These are phyloP conservation scores for Pythium utonaiense DNA, from an alignment of 352 stramenopile species.

Conservation along the genomic window DNA sequence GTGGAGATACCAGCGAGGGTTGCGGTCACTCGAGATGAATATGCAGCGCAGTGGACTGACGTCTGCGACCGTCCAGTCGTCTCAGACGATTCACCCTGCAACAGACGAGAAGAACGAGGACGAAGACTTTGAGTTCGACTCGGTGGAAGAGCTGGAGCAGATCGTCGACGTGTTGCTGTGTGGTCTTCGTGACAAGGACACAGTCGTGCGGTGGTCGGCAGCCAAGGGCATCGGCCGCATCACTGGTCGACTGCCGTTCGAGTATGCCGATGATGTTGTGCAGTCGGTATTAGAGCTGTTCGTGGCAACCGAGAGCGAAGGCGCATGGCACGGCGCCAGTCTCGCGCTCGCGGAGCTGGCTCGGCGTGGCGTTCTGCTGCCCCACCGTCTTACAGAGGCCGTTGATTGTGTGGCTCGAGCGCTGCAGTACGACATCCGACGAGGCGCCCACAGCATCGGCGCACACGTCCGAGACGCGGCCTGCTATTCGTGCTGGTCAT, in stretches of 20 bases:
- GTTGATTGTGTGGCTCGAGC: slow-evolving; percentile 91
- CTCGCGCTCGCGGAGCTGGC: slow-evolving; percentile 95
- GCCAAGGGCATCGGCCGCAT: slow-evolving; percentile 98
- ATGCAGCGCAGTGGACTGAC: slow-evolving; percentile 53
- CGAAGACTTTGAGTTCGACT: slow-evolving; percentile 54
- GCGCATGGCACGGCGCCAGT: slow-evolving; percentile 97
- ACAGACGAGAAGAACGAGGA: slow-evolving; percentile 23
- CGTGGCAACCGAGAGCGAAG: slow-evolving; percentile 89
- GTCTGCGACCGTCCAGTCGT: neutral
- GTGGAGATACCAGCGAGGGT: slow-evolving; percentile 95
- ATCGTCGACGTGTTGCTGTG: slow-evolving; percentile 92
- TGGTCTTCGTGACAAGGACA: slow-evolving; percentile 92
- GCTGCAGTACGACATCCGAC: slow-evolving; percentile 94
- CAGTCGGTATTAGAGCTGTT: slow-evolving; percentile 95
- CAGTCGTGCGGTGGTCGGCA: slow-evolving; percentile 97
- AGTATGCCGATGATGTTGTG: slow-evolving; percentile 97
- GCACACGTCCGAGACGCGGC: slow-evolving; percentile 97
- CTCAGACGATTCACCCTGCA: neutral
- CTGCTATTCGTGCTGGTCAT: slow-evolving; percentile 98
- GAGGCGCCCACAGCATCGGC: slow-evolving; percentile 94
- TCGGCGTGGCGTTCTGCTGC: slow-evolving; percentile 93
- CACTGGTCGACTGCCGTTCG: slow-evolving; percentile 90
- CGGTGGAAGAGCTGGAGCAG: slow-evolving; percentile 97
- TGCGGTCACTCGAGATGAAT: slow-evolving; percentile 92
- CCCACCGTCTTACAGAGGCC: slow-evolving; percentile 87